A percentile compares a stretch with the other conserved stretches of the same genome.
phyloP scores from a whole-genome alignment of 306 rosid genomes.

The Carpinus fangiana region DNA sequence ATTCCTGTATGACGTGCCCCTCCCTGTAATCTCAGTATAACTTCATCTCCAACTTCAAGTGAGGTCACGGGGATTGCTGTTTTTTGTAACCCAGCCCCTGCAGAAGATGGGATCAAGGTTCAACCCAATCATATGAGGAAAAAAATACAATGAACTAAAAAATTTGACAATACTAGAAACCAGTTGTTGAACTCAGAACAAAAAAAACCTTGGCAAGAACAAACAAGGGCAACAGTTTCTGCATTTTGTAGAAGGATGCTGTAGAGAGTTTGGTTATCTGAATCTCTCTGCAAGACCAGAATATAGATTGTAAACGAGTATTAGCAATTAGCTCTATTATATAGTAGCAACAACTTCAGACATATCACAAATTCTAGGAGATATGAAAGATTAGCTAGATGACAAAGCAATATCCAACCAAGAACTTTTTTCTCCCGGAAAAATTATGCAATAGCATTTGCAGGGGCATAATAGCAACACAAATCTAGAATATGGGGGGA shows the following conservation, averaged over 20 bases:
- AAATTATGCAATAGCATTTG: neutral
- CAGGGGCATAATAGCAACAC: neutral
- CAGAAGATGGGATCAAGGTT: conserved; percentile 4
- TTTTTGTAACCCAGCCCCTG: conserved; percentile 46
- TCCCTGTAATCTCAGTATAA: conserved; percentile 72
- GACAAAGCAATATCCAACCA: neutral
- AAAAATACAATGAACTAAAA: neutral
- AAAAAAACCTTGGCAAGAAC: conserved; percentile 57
- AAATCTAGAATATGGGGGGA: neutral
- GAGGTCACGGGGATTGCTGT: conserved; percentile 71
- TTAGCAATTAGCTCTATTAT: conserved; percentile 3
- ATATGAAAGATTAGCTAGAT: neutral
- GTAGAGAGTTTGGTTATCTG: conserved; percentile 49
- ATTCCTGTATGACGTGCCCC: conserved; percentile 92
- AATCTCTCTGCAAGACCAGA: conserved; percentile 42
- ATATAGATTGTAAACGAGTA: neutral
- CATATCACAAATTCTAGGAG: neutral
- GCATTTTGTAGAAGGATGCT: conserved; percentile 84
- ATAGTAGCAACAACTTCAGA: neutral
- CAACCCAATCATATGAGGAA: conserved; percentile 8
- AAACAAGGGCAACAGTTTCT: conserved; percentile 82
- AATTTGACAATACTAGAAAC: neutral
- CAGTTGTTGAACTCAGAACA: neutral
- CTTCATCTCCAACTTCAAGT: conserved; percentile 74
- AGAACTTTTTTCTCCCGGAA: neutral